Percentiles rank a stretch among this genome's conserved stretches.
phyloP scores from a whole-genome alignment of 176 grass and related monocot species.

The Eleusine indica region DNA sequence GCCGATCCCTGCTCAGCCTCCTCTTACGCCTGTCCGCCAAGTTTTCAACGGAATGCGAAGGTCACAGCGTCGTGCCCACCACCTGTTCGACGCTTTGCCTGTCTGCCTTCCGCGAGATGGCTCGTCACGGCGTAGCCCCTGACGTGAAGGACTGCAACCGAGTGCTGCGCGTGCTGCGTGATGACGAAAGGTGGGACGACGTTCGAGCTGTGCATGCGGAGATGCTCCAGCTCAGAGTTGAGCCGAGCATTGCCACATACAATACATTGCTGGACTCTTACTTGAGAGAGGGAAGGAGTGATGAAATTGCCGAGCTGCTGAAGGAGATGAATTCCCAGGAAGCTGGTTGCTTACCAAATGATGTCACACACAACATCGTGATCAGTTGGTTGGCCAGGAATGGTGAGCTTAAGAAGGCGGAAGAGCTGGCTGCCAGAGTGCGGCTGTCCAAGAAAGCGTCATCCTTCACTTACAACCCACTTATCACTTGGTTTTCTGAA shows the following conservation, averaged over 20 bases:
- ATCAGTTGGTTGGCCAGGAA: constrained; percentile 66
- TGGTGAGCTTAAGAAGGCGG: constrained; percentile 51
- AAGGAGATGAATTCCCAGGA: constrained; percentile 49
- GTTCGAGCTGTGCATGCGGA: constrained; percentile 30
- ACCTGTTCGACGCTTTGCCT: constrained; percentile 51
- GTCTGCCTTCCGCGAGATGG: constrained; percentile 63
- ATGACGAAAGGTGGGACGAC: constrained; percentile 43
- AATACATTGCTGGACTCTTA: constrained; percentile 74
- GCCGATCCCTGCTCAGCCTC: constrained; percentile 34
- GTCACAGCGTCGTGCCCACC: not conserved
- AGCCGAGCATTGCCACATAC: constrained; percentile 64
- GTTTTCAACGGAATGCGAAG: constrained; percentile 30
- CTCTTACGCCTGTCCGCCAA: constrained; percentile 58
- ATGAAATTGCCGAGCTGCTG: constrained; percentile 48
- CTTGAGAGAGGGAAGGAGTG: constrained; percentile 55
- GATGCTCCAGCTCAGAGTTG: constrained; percentile 49
- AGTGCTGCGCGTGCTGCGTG: constrained; percentile 49
- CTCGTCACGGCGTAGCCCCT: constrained; percentile 39
- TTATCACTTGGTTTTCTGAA: constrained; percentile 54
- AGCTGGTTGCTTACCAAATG: constrained; percentile 48
- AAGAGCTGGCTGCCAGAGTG: constrained; percentile 52
- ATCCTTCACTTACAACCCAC: constrained; percentile 61
- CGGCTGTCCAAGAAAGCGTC: constrained; percentile 44
- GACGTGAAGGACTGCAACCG: constrained; percentile 60
- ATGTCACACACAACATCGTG: constrained; percentile 64